Base-by-base conservation (phyloP, 148 eudicot species). In the Arctostaphylos glauca region DNA sequence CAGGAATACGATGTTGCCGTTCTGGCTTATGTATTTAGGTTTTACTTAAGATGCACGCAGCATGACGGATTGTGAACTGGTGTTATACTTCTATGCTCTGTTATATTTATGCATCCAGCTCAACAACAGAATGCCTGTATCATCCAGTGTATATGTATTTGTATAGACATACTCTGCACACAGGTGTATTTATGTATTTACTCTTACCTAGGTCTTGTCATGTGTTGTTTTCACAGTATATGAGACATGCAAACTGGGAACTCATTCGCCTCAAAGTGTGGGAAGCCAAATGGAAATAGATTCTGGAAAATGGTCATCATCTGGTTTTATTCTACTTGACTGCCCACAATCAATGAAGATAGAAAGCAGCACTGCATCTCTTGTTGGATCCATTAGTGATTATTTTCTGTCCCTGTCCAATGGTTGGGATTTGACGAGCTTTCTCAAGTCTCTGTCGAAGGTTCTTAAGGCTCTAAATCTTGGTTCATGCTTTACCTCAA, bases 271-370 rank as follows among this genome's bases (percentile, higher is more conserved):
- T 9, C 94, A 90, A 79, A 87, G 80, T 86, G 77, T 86, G 71
- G 99, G 96, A 79, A 94, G 90, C 87, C 94, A 93, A 86, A 89
- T 90, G 90, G 98, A 93, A 53, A 85, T 90, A 58, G 97, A 90
- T 80, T 89, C 97, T 46, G 93, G 94, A 81, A 94, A 91, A 87
- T 80, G 78, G 80, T 92, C 96, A 43, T 90, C 97, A 76, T 91
- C 98, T 85, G 99, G 99, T 73, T 96, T 96, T 92, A 92, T 91
- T 59, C 91, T 93, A 64, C 91, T 96, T 77, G 99, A 96, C 80
- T 87, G 94, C 84, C 99, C 97, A 81, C 98, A 86, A 81, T 87
- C 96, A 83, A 89, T 90, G 90, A 96, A 94, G 89, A 90, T 89
- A 64, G 99, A 96, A 82, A 90, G 90, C 78, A 89, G 85, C 84